phyloP scores from a whole-genome alignment of 2,329 filamentous ascomycete species.

The Cyphellophora attinorum region DNA sequence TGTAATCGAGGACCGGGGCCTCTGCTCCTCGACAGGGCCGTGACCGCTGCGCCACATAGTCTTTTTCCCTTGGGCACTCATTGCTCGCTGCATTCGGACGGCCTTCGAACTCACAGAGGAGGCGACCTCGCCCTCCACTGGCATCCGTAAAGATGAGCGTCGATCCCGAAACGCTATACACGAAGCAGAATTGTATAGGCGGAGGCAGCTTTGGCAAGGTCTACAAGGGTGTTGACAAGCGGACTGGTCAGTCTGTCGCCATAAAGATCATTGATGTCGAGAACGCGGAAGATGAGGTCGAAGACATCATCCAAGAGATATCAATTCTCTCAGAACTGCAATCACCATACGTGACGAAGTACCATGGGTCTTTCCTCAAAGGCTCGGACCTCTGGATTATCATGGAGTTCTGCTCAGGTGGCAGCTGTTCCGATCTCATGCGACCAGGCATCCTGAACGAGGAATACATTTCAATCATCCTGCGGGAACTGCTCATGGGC shows the following conservation, averaged over 20 bases:
- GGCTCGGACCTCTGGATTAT: constrained; percentile 97
- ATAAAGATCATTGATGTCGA: constrained; percentile 99
- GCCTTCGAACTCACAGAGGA: no score
- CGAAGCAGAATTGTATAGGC: constrained; percentile 85
- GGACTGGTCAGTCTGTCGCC: constrained; percentile 84
- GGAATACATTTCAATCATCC: constrained; percentile 93
- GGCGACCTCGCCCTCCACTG: no score
- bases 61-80: no score
- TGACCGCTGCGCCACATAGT: no score
- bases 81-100: no score
- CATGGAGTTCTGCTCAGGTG: constrained; percentile 98
- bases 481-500: constrained; percentile 79
- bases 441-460: constrained; percentile 85
- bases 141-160: constrained; percentile 33
- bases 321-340: constrained; percentile 92
- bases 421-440: constrained; percentile 91
- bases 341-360: constrained; percentile 93
- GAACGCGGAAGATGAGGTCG: constrained; percentile 97
- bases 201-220: constrained; percentile 98
- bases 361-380: constrained; percentile 93
- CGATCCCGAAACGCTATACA: constrained; percentile 86
- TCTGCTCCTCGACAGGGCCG: no score
- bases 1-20: no score
- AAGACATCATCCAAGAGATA: constrained; percentile 98
- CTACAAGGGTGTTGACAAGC: constrained; percentile 95